These are phyloP conservation scores for Geotrichum australiense DNA, from an alignment of 1,139 yeast species.

Conservation along the genomic window DNA sequence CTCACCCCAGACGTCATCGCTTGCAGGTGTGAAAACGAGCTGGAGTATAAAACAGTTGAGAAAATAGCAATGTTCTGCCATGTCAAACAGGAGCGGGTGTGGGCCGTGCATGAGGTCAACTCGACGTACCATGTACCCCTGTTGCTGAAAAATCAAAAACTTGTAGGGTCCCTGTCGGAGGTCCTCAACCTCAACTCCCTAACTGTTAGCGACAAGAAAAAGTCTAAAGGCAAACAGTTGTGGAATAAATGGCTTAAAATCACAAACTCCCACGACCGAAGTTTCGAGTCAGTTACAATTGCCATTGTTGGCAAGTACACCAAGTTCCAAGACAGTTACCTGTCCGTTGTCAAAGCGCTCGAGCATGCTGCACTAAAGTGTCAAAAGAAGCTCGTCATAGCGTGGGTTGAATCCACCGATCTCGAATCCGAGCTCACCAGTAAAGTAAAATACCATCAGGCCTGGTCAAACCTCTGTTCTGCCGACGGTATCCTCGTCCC, in stretches of 20 bases:
- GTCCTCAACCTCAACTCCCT: slow-evolving; percentile 58
- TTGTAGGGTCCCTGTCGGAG: slow-evolving; percentile 64
- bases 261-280: slow-evolving; percentile 70
- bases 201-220: slow-evolving; percentile 46
- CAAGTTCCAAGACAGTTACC: slow-evolving; percentile 86
- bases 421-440: slow-evolving; percentile 62
- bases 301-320: slow-evolving; percentile 98
- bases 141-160: slow-evolving; percentile 76
- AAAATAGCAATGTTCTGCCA: slow-evolving; percentile 99
- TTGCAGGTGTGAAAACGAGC: slow-evolving; percentile 83
- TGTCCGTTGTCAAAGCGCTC: slow-evolving; percentile 88
- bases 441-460: slow-evolving; percentile 80
- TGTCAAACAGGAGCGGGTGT: slow-evolving; percentile 94
- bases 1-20: slow-evolving; percentile 95
- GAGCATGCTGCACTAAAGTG: slow-evolving; percentile 95
- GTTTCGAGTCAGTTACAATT: slow-evolving; percentile 81
- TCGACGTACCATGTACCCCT: slow-evolving; percentile 97
- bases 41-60: slow-evolving; percentile 77
- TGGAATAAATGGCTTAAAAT: slow-evolving; percentile 73
- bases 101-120: slow-evolving; percentile 94
- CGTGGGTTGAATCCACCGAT: slow-evolving; percentile 94
- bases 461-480: slow-evolving; percentile 90
- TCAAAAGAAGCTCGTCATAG: slow-evolving; percentile 72
- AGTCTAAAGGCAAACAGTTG: slow-evolving; percentile 57
- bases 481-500: slow-evolving; percentile 98